These are phyloP conservation scores for Syzygium aromaticum DNA, from an alignment of 345 rosid genomes.

Conservation along the genomic window DNA sequence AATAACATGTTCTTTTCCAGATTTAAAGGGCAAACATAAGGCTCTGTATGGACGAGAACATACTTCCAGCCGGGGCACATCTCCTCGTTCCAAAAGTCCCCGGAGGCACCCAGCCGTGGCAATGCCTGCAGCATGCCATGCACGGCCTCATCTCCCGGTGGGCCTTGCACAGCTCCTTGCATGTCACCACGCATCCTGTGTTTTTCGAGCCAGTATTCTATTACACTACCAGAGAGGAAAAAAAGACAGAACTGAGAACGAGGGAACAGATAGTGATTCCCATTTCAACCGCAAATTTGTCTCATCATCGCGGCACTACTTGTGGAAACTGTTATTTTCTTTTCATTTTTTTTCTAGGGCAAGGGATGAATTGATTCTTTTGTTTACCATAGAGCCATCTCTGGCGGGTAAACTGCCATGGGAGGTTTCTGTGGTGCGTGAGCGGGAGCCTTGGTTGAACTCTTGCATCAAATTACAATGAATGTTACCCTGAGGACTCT, in stretches of 20 bases:
- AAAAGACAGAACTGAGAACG: background rate
- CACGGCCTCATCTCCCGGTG: background rate
- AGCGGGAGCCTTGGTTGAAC: background rate
- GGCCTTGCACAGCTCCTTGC: background rate
- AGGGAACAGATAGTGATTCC: background rate
- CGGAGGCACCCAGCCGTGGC: background rate
- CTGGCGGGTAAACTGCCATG: background rate
- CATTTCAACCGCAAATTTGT: background rate
- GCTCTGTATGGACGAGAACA: background rate
- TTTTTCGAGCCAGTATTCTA: background rate
- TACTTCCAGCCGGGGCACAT: background rate
- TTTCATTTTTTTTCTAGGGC: background rate
- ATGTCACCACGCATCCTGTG: background rate
- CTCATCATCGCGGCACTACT: background rate
- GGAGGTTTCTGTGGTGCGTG: background rate
- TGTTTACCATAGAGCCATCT: background rate
- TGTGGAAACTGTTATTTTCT: background rate
- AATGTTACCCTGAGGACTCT: background rate
- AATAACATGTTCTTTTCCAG: too few species aligned
- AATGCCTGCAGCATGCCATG: background rate
- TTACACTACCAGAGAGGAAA: background rate
- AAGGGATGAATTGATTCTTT: background rate
- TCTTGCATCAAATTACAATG: background rate
- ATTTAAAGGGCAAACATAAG: background rate
- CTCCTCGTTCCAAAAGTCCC: background rate